Conservation (phyloP, 169 alveolate genomes). For the Plasmodium ovale region DNA sequence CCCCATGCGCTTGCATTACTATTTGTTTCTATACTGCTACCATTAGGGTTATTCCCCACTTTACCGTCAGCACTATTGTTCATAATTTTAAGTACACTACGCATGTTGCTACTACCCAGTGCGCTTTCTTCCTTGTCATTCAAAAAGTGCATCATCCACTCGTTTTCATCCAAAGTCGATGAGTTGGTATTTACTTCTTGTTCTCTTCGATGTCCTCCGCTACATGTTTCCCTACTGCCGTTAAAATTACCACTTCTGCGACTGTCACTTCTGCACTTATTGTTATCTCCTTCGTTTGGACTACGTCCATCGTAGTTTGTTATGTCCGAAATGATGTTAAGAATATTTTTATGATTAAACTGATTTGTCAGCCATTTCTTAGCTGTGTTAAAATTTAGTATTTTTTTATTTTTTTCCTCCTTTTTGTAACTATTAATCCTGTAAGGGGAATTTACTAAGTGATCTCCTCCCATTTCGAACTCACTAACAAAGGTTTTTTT, state of each 20-base stretch:
- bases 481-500: not conserved
- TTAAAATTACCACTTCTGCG: not conserved
- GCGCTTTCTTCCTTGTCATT: slow-evolving; percentile 13
- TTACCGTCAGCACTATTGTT: not conserved
- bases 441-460: not conserved
- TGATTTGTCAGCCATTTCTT: slow-evolving; percentile 72
- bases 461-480: slow-evolving; percentile 15
- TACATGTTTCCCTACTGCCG: too few species aligned
- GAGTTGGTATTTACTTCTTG: slow-evolving; percentile 8
- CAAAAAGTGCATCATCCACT: slow-evolving; percentile 1
- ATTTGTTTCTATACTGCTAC: not conserved
- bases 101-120: not conserved
- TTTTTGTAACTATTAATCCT: slow-evolving; percentile 13
- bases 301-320: slow-evolving; percentile 40
- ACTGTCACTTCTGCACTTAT: not conserved
- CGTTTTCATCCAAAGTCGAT: slow-evolving; percentile 31
- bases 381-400: slow-evolving; percentile 56
- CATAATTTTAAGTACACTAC: too few species aligned
- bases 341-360: slow-evolving; percentile 58
- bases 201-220: too few species aligned
- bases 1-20: not conserved
- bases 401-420: slow-evolving; percentile 67
- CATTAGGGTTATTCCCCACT: not conserved
- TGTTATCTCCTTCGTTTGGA: slow-evolving; percentile 1
- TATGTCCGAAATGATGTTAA: slow-evolving; percentile 69